phyloP scores from a whole-genome alignment of 495 filamentous ascomycete species.

The Daldinia bambusicola region DNA sequence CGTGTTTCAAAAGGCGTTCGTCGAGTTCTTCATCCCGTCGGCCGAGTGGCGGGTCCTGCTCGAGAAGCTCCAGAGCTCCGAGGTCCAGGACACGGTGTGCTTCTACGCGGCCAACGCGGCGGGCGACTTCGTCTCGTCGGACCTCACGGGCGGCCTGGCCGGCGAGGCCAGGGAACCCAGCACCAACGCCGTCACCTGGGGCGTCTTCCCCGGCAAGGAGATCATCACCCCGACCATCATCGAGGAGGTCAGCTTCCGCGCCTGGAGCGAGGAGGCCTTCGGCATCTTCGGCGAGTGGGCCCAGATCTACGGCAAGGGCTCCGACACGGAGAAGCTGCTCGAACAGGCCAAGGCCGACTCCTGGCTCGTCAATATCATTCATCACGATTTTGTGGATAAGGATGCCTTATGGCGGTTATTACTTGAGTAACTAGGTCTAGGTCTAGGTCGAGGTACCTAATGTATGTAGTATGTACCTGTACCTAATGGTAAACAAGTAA shows the following conservation, averaged over 20 bases:
- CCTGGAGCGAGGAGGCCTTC: slow-evolving; percentile 97
- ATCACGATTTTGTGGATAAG: slow-evolving; percentile 78
- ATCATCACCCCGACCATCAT: slow-evolving; percentile 98
- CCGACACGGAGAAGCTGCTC: slow-evolving; percentile 72
- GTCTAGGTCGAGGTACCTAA: too few relatives aligned
- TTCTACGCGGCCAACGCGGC: slow-evolving; percentile 84
- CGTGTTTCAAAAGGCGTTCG: slow-evolving; percentile 98
- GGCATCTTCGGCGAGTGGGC: slow-evolving; percentile 96
- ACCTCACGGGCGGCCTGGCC: slow-evolving; percentile 47
- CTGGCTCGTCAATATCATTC: slow-evolving; percentile 92
- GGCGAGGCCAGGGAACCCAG: slow-evolving; percentile 52
- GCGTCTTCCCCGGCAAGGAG: slow-evolving; percentile 94
- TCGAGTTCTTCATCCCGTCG: slow-evolving; percentile 88
- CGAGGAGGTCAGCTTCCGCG: slow-evolving; percentile 92
- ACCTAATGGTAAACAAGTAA: not conserved
- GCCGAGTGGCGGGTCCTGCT: slow-evolving; percentile 74
- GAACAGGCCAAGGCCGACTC: slow-evolving; percentile 70
- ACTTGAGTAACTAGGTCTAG: slow-evolving; percentile 30
- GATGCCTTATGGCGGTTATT: slow-evolving; percentile 73
- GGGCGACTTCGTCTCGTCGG: slow-evolving; percentile 77
- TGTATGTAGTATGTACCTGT: too few relatives aligned
- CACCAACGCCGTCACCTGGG: slow-evolving; percentile 97
- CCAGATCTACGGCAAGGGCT: slow-evolving; percentile 76
- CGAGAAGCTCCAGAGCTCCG: slow-evolving; percentile 64
- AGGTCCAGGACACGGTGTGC: slow-evolving; percentile 71